phyloP scores from a whole-genome alignment of 2,329 filamentous ascomycete genomes.

The Paracoccidioides lutzii region DNA sequence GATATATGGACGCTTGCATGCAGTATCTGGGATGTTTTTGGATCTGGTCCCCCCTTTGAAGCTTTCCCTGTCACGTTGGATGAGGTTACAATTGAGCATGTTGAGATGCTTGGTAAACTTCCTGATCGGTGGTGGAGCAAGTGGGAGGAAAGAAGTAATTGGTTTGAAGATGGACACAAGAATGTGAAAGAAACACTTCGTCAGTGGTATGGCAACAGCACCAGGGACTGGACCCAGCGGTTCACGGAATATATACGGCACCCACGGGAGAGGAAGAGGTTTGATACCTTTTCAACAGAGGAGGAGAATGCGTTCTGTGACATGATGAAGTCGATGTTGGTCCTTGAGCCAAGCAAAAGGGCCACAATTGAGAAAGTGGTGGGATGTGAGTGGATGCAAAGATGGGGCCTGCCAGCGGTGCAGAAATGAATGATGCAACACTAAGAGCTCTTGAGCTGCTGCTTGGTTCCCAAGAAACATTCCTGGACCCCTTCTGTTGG shows the following conservation, averaged over 20 bases:
- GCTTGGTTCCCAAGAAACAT: too few relatives aligned
- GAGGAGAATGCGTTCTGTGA: slow-evolving; percentile 8
- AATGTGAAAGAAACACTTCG: slow-evolving; percentile 4
- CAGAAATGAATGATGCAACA: slow-evolving; percentile 7
- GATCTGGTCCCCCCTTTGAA: slow-evolving; percentile 12
- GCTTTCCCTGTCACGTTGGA: slow-evolving; percentile 12
- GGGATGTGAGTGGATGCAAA: slow-evolving; percentile 13
- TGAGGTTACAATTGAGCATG: slow-evolving; percentile 15
- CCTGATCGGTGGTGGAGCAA: slow-evolving; percentile 13
- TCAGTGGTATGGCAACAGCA: slow-evolving; percentile 4
- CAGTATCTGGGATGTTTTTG: slow-evolving; percentile 21
- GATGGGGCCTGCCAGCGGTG: slow-evolving; percentile 11
- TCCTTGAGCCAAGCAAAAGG: slow-evolving; percentile 10
- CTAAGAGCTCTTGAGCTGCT: not conserved
- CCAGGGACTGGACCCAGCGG: not conserved
- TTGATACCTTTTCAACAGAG: slow-evolving; percentile 8
- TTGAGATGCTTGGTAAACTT: slow-evolving; percentile 17
- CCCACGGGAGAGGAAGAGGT: slow-evolving; percentile 2
- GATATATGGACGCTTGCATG: slow-evolving; percentile 23
- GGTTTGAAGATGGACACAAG: slow-evolving; percentile 9
- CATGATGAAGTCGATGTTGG: slow-evolving; percentile 14
- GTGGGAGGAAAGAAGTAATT: slow-evolving; percentile 8
- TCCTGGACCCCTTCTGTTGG: too few relatives aligned
- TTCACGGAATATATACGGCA: slow-evolving; percentile 7
- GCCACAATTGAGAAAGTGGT: slow-evolving; percentile 10